phyloP scores from a whole-genome alignment of 1,139 yeast species.

The Pichia sp. region DNA sequence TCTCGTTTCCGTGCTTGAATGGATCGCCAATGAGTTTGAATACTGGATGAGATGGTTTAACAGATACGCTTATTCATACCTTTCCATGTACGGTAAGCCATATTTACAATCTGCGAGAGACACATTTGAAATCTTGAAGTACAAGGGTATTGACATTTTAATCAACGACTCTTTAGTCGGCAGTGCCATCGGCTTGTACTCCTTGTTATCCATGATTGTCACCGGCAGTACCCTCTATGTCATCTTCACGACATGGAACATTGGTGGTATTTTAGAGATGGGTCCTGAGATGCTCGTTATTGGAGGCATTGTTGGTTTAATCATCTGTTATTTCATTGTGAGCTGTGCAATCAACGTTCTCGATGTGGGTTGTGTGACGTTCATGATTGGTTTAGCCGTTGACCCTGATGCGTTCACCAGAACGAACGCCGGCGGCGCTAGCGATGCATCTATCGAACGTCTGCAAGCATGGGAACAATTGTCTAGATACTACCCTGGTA shows the following conservation, averaged over 20 bases:
- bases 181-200: constrained; percentile 73
- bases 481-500: constrained; percentile 73
- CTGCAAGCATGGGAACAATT: constrained; percentile 73
- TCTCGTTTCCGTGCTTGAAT: constrained; percentile 44
- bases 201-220: constrained; percentile 69
- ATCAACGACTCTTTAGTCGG: constrained; percentile 82
- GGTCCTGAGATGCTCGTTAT: constrained; percentile 72
- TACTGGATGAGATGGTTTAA: constrained; percentile 87
- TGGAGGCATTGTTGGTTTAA: constrained; percentile 70
- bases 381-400: constrained; percentile 81
- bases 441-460: constrained; percentile 39
- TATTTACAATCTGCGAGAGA: constrained; percentile 77
- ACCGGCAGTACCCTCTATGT: constrained; percentile 20
- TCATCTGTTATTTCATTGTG: constrained; percentile 76
- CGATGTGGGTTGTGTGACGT: constrained; percentile 80
- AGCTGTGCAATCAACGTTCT: constrained; percentile 66
- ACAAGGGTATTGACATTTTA: constrained; percentile 83
- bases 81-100: constrained; percentile 83
- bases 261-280: constrained; percentile 41
- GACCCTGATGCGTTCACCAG: constrained; percentile 74
- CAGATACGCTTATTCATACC: constrained; percentile 85
- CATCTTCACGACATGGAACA: constrained; percentile 41
- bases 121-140: constrained; percentile 74
- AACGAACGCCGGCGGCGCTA: constrained; percentile 12
- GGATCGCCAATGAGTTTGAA: constrained; percentile 62